Conservation (phyloP, 2,329 filamentous ascomycete species). For the Aspergillus fumigatus region DNA sequence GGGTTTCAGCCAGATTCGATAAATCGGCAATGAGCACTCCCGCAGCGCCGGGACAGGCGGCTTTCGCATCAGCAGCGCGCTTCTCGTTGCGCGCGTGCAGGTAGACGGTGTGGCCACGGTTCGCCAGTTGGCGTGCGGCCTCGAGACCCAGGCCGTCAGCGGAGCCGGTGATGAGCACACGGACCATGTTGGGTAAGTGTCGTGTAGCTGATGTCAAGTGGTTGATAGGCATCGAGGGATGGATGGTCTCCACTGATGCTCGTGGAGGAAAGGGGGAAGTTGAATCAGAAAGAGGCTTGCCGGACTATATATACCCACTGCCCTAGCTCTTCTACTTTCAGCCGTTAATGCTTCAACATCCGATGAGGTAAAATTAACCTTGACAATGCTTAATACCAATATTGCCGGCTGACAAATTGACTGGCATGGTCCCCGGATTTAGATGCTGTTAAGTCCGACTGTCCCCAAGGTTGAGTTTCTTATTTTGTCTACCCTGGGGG, state of each 20-base stretch:
- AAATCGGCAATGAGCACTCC: slow-evolving; percentile 51
- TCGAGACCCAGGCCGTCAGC: slow-evolving; percentile 52
- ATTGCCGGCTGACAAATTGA: no score
- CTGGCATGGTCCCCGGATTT: no score
- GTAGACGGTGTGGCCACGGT: slow-evolving; percentile 50
- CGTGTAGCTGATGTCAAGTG: neutral
- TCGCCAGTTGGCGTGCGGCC: slow-evolving; percentile 47
- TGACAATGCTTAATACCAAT: no score
- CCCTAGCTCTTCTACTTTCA: no score
- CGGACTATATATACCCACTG: no score
- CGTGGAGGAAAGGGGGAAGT: neutral
- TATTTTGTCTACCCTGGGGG: no score
- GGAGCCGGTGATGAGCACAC: slow-evolving; percentile 53
- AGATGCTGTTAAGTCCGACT: no score
- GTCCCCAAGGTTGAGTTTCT: no score
- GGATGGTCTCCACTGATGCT: neutral
- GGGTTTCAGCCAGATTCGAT: slow-evolving; percentile 46
- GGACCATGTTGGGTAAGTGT: slow-evolving; percentile 32
- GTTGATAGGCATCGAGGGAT: neutral
- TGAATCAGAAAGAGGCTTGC: no score
- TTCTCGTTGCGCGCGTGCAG: slow-evolving; percentile 53
- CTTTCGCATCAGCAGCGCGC: slow-evolving; percentile 46
- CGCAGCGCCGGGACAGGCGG: slow-evolving; percentile 47
- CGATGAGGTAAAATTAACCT: no score
- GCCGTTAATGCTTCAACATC: no score